phyloP scores from a whole-genome alignment of 352 stramenopile genomes.

The Phytophthora meadii region DNA sequence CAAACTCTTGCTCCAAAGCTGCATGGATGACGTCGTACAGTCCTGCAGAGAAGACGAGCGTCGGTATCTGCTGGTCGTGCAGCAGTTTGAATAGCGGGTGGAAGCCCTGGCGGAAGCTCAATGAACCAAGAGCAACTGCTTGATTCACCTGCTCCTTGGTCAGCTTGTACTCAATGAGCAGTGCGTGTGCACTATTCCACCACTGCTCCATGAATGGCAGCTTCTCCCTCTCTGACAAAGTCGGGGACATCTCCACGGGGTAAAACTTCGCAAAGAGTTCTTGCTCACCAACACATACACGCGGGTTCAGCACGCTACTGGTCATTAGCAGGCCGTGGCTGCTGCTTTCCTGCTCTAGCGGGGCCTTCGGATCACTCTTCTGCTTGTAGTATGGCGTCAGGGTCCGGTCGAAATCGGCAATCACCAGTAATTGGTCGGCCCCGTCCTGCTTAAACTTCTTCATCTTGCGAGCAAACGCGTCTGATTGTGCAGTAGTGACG shows the following conservation, averaged over 20 bases:
- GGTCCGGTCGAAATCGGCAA: conserved; percentile 82
- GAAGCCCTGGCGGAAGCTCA: conserved; percentile 57
- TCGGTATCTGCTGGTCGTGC: conserved; percentile 48
- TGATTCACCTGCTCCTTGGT: conserved; percentile 46
- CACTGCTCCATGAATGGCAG: conserved; percentile 76
- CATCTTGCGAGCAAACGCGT: conserved; percentile 75
- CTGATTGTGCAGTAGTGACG: conserved; percentile 23
- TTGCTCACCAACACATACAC: conserved; percentile 39
- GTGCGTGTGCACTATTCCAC: conserved; percentile 49
- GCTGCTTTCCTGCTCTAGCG: conserved; percentile 35
- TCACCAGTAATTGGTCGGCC: conserved; percentile 68
- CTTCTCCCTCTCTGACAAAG: conserved; percentile 63
- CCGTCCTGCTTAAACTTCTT: conserved; percentile 73
- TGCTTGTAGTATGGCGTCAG: conserved; percentile 62
- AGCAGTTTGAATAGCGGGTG: conserved; percentile 53
- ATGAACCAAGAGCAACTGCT: conserved; percentile 41
- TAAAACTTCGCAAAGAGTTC: conserved; percentile 73
- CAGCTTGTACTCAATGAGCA: conserved; percentile 65
- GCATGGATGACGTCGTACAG: conserved; percentile 67
- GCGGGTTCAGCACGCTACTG: conserved; percentile 29
- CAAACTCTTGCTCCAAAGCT: conserved; percentile 56
- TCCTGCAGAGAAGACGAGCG: conserved; percentile 68
- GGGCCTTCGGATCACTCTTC: conserved; percentile 6
- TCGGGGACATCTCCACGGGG: conserved; percentile 70
- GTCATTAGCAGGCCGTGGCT: conserved; percentile 44